Conservation (phyloP, 768 basidiomycete genomes). For the Mycena metata region DNA sequence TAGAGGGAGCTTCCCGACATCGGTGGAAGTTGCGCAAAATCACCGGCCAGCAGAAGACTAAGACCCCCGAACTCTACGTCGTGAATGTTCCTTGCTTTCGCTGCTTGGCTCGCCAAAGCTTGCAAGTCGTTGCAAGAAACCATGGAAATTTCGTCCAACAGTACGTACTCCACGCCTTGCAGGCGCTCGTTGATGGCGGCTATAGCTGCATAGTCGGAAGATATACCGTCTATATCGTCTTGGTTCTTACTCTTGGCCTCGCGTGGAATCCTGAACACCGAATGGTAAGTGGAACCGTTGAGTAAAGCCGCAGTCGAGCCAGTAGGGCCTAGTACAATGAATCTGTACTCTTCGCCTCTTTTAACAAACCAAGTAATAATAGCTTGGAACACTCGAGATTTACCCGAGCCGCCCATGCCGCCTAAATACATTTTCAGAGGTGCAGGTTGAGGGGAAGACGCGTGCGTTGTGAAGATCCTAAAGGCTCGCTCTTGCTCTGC, state of each 20-base stretch:
- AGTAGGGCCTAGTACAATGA: conserved; percentile 49
- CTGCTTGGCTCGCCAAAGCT: conserved; percentile 40
- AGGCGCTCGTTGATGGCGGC: conserved; percentile 13
- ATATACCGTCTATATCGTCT: conserved; percentile 5
- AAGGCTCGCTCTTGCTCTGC: conserved; percentile 50
- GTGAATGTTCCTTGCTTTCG: conserved; percentile 30
- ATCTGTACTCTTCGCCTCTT: conserved; percentile 40
- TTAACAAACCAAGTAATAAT: conserved; percentile 40
- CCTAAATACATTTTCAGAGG: conserved; percentile 49
- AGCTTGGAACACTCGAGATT: conserved; percentile 46
- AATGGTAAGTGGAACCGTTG: conserved; percentile 54
- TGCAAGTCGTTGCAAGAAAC: conserved; percentile 44
- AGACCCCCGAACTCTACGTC: conserved; percentile 45
- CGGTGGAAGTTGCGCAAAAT: conserved; percentile 50
- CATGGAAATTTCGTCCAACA: conserved; percentile 57
- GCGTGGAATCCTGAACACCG: conserved; percentile 28
- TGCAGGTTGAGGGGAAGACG: not conserved
- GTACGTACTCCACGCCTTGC: conserved; percentile 47
- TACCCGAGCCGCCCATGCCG: conserved; percentile 52
- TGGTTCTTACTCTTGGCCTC: not conserved
- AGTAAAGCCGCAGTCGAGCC: conserved; percentile 50
- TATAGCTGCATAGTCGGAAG: not conserved
- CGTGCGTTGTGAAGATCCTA: conserved; percentile 45
- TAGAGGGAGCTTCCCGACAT: conserved; percentile 39
- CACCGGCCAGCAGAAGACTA: conserved; percentile 50